Evolutionary conservation across 345 rosid species (phyloP).

Genomic region (Camelina neglecta): DNA sequence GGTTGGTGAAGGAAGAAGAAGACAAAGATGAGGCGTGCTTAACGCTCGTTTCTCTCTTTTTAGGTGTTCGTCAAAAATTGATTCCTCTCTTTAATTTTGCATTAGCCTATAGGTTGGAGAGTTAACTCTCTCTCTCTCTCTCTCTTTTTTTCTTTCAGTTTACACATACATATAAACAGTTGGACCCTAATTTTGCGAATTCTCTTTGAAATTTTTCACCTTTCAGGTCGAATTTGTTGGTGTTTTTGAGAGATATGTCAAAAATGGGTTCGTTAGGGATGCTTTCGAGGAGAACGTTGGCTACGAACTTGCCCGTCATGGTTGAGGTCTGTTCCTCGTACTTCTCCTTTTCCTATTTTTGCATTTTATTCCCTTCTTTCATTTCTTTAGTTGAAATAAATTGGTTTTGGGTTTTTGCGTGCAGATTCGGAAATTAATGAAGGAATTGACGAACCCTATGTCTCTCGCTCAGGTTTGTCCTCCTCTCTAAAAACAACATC

Average conservation of each 20-base stretch:
- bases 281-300: conserved; percentile 86
- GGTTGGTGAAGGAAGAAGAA: conserved; percentile 36
- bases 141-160: not conserved
- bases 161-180: not conserved
- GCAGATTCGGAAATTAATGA: conserved; percentile 83
- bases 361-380: not conserved
- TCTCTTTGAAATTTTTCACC: not conserved
- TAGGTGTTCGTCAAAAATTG: not conserved
- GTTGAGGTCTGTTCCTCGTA: conserved; percentile 57
- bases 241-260: not conserved
- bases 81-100: not conserved
- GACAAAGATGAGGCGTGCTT: conserved; percentile 11
- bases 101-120: not conserved
- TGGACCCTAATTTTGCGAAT: not conserved
- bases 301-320: conserved; percentile 88
- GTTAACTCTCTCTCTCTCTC: too few relatives aligned
- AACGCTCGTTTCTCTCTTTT: not conserved
- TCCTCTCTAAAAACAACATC: conserved; percentile 12
- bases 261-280: conserved; percentile 79
- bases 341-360: not conserved
- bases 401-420: conserved; percentile 36
- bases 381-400: not conserved
- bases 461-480: conserved; percentile 90
- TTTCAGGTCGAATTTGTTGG: not conserved
- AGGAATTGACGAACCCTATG: conserved; percentile 63